Evolutionary conservation across 2,329 filamentous ascomycete species (phyloP), one percentile per base, ranked within the genome.

Genomic region (Mariannaea elegans): DNA sequence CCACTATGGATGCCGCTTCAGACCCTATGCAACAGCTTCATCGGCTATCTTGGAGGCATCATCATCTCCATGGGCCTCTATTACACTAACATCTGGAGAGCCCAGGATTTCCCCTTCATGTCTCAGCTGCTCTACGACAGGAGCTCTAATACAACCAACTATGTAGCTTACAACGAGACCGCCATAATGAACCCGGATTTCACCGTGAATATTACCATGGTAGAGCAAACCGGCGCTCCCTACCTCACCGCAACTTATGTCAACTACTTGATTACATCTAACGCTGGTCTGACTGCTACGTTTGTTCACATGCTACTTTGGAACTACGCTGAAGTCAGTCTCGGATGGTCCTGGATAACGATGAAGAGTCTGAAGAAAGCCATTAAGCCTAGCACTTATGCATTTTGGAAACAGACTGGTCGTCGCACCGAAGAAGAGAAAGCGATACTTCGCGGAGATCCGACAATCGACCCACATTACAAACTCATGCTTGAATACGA

Each of bases 1-100:
- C 76, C 77, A 0, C 66, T 81, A 7, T 79, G 72, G 67, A 68
- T 75, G 49, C 79, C 78, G 0, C 67, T 79, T 1, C 65, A 76
- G 19, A 79, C 75, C 0, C 63, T 77, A 5, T 66, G 74, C 27
- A 82, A 80, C 69, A 72, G 68, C 2, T 65, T 74, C 18, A 70
- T 79, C 36, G 79, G 80, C 2, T 77, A 77, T 50, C 5, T 77
- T 1, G 61, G 70, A 0, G 77, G 77, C 52, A 72, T 78, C 21
- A 45, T 73, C 2, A 58, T 81, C 2, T 79, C 75, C 32, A 68
- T 75, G 46, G 75, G 71, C 0, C 52, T 65, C 7, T 65, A 65
- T 34, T 65, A 65, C 13, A 14, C 62, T 3, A 65, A 65, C 8
- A n/a, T 42, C 3, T 65, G 63, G 63, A 36, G 59, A 27, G 63